These are phyloP conservation scores for Ilyonectria robusta DNA, from an alignment of 2,329 filamentous ascomycete species.

Conservation along the genomic window DNA sequence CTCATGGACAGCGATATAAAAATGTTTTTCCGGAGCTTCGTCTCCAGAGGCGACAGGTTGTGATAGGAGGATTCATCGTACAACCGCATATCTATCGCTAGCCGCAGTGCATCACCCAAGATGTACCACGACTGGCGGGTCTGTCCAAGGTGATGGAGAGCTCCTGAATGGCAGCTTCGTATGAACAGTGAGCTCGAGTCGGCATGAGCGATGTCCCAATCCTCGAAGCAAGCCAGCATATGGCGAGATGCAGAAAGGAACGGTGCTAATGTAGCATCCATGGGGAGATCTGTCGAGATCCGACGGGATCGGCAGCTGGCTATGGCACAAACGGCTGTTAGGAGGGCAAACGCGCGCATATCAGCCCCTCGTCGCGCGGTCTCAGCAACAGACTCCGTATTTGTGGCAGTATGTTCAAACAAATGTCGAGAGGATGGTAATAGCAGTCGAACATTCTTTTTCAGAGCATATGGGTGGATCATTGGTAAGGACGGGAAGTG, in stretches of 20 bases:
- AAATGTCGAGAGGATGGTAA: conserved; percentile 9
- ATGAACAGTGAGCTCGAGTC: conserved; percentile 25
- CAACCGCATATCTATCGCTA: conserved; percentile 29
- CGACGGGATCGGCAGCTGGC: conserved; percentile 9
- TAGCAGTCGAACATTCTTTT: not conserved
- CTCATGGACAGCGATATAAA: conserved; percentile 8
- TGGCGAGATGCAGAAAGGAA: conserved; percentile 24
- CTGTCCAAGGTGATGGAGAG: conserved; percentile 24
- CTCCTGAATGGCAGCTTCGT: conserved; percentile 16
- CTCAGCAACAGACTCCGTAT: not conserved
- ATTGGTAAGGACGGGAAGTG: conserved; percentile 15
- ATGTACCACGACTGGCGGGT: conserved; percentile 21
- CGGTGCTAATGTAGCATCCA: not conserved
- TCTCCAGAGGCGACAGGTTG: conserved; percentile 22
- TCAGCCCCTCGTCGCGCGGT: not conserved
- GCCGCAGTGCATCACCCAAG: conserved; percentile 16
- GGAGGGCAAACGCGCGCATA: conserved; percentile 24
- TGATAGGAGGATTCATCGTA: conserved; percentile 20
- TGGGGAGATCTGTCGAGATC: not conserved
- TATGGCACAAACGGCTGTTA: conserved; percentile 14
- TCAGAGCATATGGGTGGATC: conserved; percentile 2
- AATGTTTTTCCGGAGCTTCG: conserved; percentile 20
- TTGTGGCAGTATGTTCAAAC: not conserved
- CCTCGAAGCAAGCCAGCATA: conserved; percentile 27
- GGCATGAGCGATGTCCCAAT: conserved; percentile 23